A percentile compares a stretch with the other conserved stretches of the same genome.
Evolutionary conservation across 106 monocot species (phyloP).

Genomic region (Dendrobium officinale): DNA sequence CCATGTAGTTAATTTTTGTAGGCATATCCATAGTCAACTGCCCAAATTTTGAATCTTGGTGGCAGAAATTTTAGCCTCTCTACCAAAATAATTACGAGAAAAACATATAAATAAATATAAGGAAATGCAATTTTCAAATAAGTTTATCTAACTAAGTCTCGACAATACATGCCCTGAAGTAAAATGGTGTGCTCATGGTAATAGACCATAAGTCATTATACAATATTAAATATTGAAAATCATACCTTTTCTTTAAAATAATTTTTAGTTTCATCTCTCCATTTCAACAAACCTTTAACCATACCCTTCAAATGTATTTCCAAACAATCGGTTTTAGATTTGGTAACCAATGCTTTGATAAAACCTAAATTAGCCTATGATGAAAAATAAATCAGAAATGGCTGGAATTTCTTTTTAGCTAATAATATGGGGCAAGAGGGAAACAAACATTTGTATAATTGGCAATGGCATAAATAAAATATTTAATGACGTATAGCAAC

Average conservation of each 20-base stretch:
- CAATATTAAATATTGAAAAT: background rate
- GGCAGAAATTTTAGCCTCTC: background rate
- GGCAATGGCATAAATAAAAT: background rate
- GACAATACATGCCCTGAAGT: background rate
- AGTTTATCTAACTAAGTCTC: background rate
- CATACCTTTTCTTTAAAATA: constrained; percentile 90
- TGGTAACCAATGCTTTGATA: constrained; percentile 77
- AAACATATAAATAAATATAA: background rate
- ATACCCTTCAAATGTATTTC: constrained; percentile 62
- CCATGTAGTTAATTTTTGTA: too few relatives aligned
- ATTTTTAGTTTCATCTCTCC: constrained; percentile 79
- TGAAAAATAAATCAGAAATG: background rate
- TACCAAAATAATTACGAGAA: background rate
- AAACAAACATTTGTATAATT: background rate
- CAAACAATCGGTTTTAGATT: constrained; percentile 64
- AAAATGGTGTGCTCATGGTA: background rate
- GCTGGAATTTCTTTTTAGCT: background rate
- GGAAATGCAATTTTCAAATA: background rate
- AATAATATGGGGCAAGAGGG: background rate
- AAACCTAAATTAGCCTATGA: constrained; percentile 87
- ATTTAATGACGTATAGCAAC: background rate
- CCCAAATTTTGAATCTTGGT: background rate
- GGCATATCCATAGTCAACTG: background rate
- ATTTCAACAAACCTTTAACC: constrained; percentile 75
- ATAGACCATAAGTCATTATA: background rate